A percentile compares a stretch with the other conserved stretches of the same genome.
Evolutionary conservation across 495 filamentous ascomycete genomes (phyloP).

Genomic region (Oleoguttula mirabilis): DNA sequence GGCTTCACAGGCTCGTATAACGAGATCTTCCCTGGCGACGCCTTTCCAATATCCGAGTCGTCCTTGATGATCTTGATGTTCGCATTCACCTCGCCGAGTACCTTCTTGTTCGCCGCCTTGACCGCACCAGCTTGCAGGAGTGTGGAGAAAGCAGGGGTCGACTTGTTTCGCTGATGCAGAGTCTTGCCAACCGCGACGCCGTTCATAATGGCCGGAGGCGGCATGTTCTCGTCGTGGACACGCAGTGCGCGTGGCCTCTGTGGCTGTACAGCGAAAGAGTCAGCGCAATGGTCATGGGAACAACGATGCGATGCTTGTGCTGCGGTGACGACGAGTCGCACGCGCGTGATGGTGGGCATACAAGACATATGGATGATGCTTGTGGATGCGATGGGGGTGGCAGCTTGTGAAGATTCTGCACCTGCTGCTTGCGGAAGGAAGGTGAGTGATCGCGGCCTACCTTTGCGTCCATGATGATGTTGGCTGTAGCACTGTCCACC

Average conservation of each 20-base stretch:
- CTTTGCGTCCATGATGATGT: slow-evolving; percentile 21
- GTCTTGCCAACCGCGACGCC: slow-evolving; percentile 40
- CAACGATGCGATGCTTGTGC: neutral
- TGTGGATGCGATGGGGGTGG: neutral
- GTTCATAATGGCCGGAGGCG: slow-evolving; percentile 30
- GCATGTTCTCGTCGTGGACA: slow-evolving; percentile 66
- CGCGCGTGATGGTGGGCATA: neutral
- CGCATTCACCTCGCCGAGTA: slow-evolving; percentile 73
- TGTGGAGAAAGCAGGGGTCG: slow-evolving; percentile 53
- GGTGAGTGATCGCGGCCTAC: slow-evolving; percentile 7
- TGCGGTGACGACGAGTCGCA: neutral
- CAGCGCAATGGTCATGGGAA: slow-evolving; percentile 2
- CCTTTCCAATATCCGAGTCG: slow-evolving; percentile 43
- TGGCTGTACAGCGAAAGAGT: slow-evolving; percentile 41
- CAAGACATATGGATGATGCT: neutral
- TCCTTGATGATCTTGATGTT: slow-evolving; percentile 41
- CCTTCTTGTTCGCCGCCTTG: slow-evolving; percentile 61
- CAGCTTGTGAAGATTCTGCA: slow-evolving; percentile 8
- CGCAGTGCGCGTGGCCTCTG: slow-evolving; percentile 56
- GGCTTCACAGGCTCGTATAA: slow-evolving; percentile 21
- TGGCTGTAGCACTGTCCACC: no score
- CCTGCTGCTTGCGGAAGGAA: slow-evolving; percentile 3
- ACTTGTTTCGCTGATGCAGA: slow-evolving; percentile 72
- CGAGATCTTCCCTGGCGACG: slow-evolving; percentile 19
- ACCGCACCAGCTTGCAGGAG: slow-evolving; percentile 43